Base-by-base conservation (phyloP, 129 eudicot species). In the Pittosporum tobira region DNA sequence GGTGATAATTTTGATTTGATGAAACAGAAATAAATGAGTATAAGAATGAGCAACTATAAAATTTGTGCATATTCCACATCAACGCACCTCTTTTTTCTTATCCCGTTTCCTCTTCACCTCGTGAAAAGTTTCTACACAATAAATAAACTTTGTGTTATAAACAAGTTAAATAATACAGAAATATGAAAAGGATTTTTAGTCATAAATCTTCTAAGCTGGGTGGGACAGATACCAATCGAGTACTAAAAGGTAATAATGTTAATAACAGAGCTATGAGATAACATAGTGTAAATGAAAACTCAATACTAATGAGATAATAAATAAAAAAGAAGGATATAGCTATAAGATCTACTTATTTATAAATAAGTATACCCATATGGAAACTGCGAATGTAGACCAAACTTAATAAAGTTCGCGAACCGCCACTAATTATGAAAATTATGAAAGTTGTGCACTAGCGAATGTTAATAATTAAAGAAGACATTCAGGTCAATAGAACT, bases 61-160 rank as follows among this genome's bases (percentile, higher is more conserved):
- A 7, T n/a, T n/a, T 34, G 40, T 34, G 40, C 40, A 34, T 34
- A 34, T 34, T 13, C 21, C n/a, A 54, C 20, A 30, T 56, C 45
- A 56, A 11, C 27, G 24, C 72, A 81, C 88, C 83, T 81, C 88
- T 69, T 81, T 81, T 53, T 77, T 81, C 88, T 81, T 81, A 48
- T 81, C 88, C 55, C 88, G 71, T 57, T 81, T 81, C 70, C 83
- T 81, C 83, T 81, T 81, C 77, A 81, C 88, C 75, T 81, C 88
- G 42, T 63, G 77, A 62, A 81, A 81, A 51, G 83, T 65, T 76
- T 76, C 88, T 81, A 67, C 27, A 81, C 45, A 70, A 48, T 54
- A 12, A 26, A 49, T 5, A 56, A 50, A 58, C 37, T 6, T 3
- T 23, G 45, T 15, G 47, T 67, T 19, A 75, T 62, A 61, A 8